Conservation (phyloP, 257 asterid species). For the Solanum arcanum region DNA sequence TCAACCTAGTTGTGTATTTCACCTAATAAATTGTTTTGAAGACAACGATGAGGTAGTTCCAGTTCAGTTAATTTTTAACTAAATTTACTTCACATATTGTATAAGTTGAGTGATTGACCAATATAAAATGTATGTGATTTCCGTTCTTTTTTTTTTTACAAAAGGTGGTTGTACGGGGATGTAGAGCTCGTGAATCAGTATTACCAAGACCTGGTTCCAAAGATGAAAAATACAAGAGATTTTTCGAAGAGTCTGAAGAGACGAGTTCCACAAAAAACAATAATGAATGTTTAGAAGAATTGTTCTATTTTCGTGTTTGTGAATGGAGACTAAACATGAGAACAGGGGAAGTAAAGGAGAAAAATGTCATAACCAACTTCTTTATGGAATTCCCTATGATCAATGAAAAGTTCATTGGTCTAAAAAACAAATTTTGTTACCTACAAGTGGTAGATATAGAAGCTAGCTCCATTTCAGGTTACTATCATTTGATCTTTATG, state of each 20-base stretch:
- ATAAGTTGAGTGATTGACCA: neutral
- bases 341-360: slow-evolving; percentile 38
- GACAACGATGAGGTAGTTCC: slow-evolving; percentile 39
- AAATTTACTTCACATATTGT: neutral
- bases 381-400: slow-evolving; percentile 65
- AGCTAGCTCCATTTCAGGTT: slow-evolving; percentile 50
- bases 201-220: slow-evolving; percentile 66
- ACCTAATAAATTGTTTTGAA: slow-evolving; percentile 64
- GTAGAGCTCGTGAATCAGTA: slow-evolving; percentile 38
- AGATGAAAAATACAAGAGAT: slow-evolving; percentile 40
- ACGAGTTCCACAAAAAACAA: neutral
- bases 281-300: slow-evolving; percentile 4
- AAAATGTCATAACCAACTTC: slow-evolving; percentile 22
- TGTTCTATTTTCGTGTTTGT: slow-evolving; percentile 25
- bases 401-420: slow-evolving; percentile 29
- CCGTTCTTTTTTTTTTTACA: neutral
- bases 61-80: neutral
- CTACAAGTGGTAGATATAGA: slow-evolving; percentile 26
- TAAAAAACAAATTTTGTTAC: slow-evolving; percentile 34
- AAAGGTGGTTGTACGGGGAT: slow-evolving; percentile 50
- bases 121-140: neutral
- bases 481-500: neutral
- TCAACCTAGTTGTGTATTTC: slow-evolving; percentile 45
- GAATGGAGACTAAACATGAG: slow-evolving; percentile 60
- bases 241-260: slow-evolving; percentile 33